These are phyloP conservation scores for Garcia nutans DNA, from an alignment of 345 rosid species.

Conservation along the genomic window DNA sequence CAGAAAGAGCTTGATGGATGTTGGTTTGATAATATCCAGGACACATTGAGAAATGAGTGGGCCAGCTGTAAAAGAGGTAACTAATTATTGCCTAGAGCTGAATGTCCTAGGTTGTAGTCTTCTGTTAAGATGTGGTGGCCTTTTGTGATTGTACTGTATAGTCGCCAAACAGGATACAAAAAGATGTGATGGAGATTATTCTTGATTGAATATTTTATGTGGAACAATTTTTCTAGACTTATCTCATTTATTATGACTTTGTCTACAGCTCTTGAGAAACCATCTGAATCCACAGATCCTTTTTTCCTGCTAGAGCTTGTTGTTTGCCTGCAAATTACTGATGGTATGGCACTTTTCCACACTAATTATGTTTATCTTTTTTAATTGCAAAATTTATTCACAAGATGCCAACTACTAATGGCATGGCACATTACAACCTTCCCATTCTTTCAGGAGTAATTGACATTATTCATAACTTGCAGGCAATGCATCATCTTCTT, in stretches of 20 bases:
- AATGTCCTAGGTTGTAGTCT: slow-evolving; percentile 1
- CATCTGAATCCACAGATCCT: slow-evolving; percentile 44
- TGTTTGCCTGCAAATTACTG: slow-evolving; percentile 26
- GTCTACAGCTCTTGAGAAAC: slow-evolving; percentile 51
- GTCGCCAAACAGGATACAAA: neutral
- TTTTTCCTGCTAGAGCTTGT: slow-evolving; percentile 48
- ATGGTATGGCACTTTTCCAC: slow-evolving; percentile 28
- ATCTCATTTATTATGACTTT: slow-evolving; percentile 15
- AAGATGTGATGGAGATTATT: neutral
- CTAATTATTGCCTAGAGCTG: slow-evolving; percentile 3
- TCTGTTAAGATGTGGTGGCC: neutral
- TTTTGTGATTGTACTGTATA: neutral
- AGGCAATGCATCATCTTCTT: slow-evolving; percentile 32
- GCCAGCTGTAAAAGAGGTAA: slow-evolving; percentile 18
- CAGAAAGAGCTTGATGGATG: slow-evolving; percentile 57
- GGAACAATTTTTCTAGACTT: neutral
- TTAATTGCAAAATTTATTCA: neutral
- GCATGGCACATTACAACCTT: neutral
- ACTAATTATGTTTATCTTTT: neutral
- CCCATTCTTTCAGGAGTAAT: neutral
- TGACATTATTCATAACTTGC: slow-evolving; percentile 18
- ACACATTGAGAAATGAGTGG: slow-evolving; percentile 18
- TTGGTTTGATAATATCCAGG: slow-evolving; percentile 46
- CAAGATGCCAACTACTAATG: neutral
- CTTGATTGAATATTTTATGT: neutral